Base-by-base conservation (phyloP, 371 early-diverging fungal genomes). In the Gilbertella persicaria region DNA sequence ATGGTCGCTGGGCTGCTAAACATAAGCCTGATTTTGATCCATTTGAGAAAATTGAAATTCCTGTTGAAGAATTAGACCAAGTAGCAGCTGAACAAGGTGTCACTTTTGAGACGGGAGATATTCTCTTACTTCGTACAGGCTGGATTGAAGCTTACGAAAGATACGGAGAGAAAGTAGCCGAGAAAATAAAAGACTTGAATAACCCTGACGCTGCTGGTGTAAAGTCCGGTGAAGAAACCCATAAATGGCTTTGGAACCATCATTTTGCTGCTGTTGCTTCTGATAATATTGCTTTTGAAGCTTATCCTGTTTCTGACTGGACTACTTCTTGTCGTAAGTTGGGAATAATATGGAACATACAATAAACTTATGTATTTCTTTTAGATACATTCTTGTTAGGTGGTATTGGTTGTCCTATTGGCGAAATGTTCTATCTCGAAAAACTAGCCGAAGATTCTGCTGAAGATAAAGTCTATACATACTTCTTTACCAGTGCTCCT, bases 381-480 rank as follows among this genome's bases (percentile, higher is more conserved):
- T 39, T 39, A 76, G 73, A 76, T 45, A 36, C 62, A 1, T 40
- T 54, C 5, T 66, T 76, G 26, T 46, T 76, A 26, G 73, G 73
- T 20, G 73, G 68, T 13, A 71, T 45, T 30, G 77, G 77, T 23
- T 64, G 66, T 59, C 73, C 73, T 29, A 68, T 76, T n/a, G 75
- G 76, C 26, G 77, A 76, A 28, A 44, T 76, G 61, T 67, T 73
- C 45, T 57, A 63, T 29, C 46, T 76, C 21, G 73, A 71, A 35
- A 45, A 44, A 4, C 50, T 76, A 21, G 77, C 77, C 1, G 66
- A 69, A n/a, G 73, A 73, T 29, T 71, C 62, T 19, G 71, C 60
- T 2, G 53, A 73, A 14, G 69, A 71, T 28, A 56, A 53, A 4
- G 50, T 62, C 0, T 73, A 76, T 30, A 63, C 62, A 14, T 76